Percentiles rank a stretch among this genome's conserved stretches.
These are phyloP conservation scores for Styphnolobium japonicum DNA, from an alignment of 306 rosid species.

Conservation along the genomic window DNA sequence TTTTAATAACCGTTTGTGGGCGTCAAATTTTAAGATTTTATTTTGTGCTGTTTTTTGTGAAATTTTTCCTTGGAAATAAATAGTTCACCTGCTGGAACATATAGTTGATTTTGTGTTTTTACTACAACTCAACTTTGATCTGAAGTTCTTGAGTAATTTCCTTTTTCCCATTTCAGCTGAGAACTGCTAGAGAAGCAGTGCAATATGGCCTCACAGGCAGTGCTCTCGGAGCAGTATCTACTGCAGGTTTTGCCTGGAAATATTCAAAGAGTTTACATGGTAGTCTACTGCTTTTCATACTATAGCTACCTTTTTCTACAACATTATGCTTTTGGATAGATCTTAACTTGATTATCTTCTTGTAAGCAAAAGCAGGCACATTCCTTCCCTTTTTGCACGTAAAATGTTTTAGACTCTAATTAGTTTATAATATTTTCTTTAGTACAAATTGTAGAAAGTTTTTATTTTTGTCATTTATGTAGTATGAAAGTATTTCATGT, in stretches of 20 bases:
- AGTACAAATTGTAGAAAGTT: not conserved
- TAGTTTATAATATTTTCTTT: not conserved
- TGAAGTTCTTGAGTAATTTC: not conserved
- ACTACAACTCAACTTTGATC: not conserved
- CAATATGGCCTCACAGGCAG: slow-evolving; percentile 63
- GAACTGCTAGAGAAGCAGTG: slow-evolving; percentile 68
- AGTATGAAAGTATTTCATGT: not conserved
- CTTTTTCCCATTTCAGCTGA: slow-evolving; percentile 51
- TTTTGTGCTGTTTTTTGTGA: not conserved
- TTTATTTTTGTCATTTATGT: not conserved
- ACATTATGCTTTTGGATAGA: not conserved
- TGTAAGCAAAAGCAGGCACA: not conserved
- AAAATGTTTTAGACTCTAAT: not conserved
- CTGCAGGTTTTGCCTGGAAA: slow-evolving; percentile 75
- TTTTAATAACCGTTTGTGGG: not conserved
- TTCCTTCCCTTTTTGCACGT: not conserved
- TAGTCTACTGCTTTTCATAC: slow-evolving; percentile 25
- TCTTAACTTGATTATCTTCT: not conserved
- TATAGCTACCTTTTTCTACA: not conserved
- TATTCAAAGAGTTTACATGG: slow-evolving; percentile 88
- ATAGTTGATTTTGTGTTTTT: slow-evolving; percentile 2
- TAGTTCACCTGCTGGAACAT: not conserved
- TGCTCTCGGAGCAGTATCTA: slow-evolving; percentile 69
- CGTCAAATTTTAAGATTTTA: not conserved
- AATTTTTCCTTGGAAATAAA: not conserved